These are phyloP conservation scores for Hypoxylon sp. DNA, from an alignment of 2,329 filamentous ascomycete genomes.

Conservation along the genomic window DNA sequence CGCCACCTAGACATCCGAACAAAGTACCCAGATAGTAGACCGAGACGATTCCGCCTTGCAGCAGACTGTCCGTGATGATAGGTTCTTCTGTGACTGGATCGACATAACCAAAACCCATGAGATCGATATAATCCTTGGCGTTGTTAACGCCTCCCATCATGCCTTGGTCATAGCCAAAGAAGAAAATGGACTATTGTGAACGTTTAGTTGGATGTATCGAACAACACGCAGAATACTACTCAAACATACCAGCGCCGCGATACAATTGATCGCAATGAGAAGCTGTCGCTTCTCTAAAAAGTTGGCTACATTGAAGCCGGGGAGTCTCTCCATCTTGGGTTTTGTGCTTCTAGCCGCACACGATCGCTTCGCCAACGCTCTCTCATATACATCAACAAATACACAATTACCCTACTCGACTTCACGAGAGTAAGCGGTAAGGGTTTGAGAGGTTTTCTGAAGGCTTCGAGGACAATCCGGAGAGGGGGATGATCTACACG, in stretches of 20 bases:
- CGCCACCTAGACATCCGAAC: slow-evolving; percentile 73
- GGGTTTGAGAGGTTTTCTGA: slow-evolving; percentile 29
- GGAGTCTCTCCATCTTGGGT: slow-evolving; percentile 52
- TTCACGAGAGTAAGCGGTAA: slow-evolving; percentile 6
- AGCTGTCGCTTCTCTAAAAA: slow-evolving; percentile 53
- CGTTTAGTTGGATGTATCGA: slow-evolving; percentile 18
- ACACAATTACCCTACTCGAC: not conserved
- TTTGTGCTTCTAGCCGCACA: slow-evolving; percentile 21
- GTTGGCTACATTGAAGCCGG: slow-evolving; percentile 54
- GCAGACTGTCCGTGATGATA: slow-evolving; percentile 70
- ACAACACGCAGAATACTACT: not conserved
- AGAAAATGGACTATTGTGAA: slow-evolving; percentile 69
- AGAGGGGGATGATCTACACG: slow-evolving; percentile 38
- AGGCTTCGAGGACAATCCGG: slow-evolving; percentile 15
- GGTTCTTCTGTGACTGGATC: slow-evolving; percentile 63
- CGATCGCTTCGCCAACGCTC: slow-evolving; percentile 13
- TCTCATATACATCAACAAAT: slow-evolving; percentile 6
- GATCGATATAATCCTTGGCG: slow-evolving; percentile 72
- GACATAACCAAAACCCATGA: slow-evolving; percentile 76
- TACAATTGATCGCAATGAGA: slow-evolving; percentile 66
- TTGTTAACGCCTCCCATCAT: slow-evolving; percentile 77
- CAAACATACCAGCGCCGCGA: slow-evolving; percentile 66
- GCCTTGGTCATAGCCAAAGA: slow-evolving; percentile 73
- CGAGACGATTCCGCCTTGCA: slow-evolving; percentile 74
- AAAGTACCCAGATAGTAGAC: slow-evolving; percentile 72